phyloP scores from a whole-genome alignment of 108 stramenopile species.

The Discostella stelligeroides region DNA sequence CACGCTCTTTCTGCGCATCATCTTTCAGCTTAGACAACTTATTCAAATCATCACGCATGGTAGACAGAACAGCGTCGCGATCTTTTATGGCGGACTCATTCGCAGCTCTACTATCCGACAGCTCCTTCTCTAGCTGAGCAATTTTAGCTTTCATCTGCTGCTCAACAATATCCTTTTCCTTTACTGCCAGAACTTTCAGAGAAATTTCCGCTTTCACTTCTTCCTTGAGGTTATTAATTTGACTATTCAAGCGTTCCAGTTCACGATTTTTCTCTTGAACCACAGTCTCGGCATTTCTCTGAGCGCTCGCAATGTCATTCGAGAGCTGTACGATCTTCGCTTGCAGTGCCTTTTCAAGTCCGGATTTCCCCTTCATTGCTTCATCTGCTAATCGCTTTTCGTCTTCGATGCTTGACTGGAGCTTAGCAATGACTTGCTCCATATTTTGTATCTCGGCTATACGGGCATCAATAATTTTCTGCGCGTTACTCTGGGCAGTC shows the following conservation, averaged over 20 bases:
- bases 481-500: conserved; percentile 11
- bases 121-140: conserved; percentile 17
- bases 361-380: conserved; percentile 40
- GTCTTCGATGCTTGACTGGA: conserved; percentile 25
- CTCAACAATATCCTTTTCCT: conserved; percentile 20
- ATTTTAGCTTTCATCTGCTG: conserved; percentile 31
- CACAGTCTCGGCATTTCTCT: conserved; percentile 1
- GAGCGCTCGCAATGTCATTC: conserved; percentile 15
- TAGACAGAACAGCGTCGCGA: conserved; percentile 22
- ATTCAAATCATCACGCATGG: conserved; percentile 25
- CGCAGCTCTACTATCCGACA: conserved; percentile 16
- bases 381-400: conserved; percentile 31
- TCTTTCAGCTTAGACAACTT: conserved; percentile 34
- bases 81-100: conserved; percentile 22
- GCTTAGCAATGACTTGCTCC: conserved; percentile 17
- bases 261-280: conserved; percentile 29
- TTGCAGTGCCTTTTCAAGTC: conserved; percentile 36
- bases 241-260: conserved; percentile 37
- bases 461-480: conserved; percentile 23
- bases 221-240: conserved; percentile 58
- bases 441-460: conserved; percentile 29
- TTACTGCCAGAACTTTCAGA: conserved; percentile 28
- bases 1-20: conserved; percentile 30
- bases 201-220: conserved; percentile 52
- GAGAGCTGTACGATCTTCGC: conserved; percentile 31